A percentile compares a stretch with the other conserved stretches of the same genome.
These are phyloP conservation scores for Candida alai DNA, from an alignment of 805 yeast genomes.

Conservation along the genomic window DNA sequence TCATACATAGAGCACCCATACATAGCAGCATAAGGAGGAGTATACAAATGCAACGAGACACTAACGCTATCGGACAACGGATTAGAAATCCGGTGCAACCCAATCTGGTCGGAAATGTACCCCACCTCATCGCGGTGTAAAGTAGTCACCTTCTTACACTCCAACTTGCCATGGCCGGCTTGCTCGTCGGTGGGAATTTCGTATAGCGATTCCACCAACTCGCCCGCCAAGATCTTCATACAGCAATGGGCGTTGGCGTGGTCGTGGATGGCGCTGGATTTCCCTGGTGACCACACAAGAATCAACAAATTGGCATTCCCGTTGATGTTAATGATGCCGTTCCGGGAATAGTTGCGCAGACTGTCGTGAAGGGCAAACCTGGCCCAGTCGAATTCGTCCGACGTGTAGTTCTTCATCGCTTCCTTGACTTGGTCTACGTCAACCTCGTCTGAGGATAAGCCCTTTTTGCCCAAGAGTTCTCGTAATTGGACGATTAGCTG, in stretches of 20 bases:
- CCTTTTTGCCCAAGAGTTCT: slow-evolving; percentile 25
- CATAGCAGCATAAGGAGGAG: slow-evolving; percentile 71
- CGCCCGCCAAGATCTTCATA: slow-evolving; percentile 64
- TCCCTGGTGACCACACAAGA: slow-evolving; percentile 68
- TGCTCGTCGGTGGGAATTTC: slow-evolving; percentile 42
- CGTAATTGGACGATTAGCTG: slow-evolving; percentile 26
- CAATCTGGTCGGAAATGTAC: slow-evolving; percentile 63
- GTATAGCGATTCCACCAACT: slow-evolving; percentile 53
- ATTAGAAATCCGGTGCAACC: slow-evolving; percentile 62
- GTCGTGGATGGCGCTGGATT: slow-evolving; percentile 64
- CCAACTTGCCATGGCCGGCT: slow-evolving; percentile 23
- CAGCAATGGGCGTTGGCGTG: slow-evolving; percentile 77
- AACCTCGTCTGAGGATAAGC: slow-evolving; percentile 44
- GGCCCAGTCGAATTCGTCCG: slow-evolving; percentile 53
- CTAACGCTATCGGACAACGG: slow-evolving; percentile 40
- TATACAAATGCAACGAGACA: slow-evolving; percentile 66
- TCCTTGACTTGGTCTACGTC: slow-evolving; percentile 45
- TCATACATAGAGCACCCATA: slow-evolving; percentile 54
- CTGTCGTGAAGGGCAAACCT: slow-evolving; percentile 53
- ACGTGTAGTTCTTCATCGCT: slow-evolving; percentile 45
- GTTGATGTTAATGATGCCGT: slow-evolving; percentile 73
- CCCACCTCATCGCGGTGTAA: slow-evolving; percentile 47
- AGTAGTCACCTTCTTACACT: slow-evolving; percentile 22
- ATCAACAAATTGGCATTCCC: slow-evolving; percentile 64
- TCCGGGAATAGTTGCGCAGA: slow-evolving; percentile 51